Base-by-base conservation (phyloP, 768 basidiomycete genomes). In the Termitomyces sp. region DNA sequence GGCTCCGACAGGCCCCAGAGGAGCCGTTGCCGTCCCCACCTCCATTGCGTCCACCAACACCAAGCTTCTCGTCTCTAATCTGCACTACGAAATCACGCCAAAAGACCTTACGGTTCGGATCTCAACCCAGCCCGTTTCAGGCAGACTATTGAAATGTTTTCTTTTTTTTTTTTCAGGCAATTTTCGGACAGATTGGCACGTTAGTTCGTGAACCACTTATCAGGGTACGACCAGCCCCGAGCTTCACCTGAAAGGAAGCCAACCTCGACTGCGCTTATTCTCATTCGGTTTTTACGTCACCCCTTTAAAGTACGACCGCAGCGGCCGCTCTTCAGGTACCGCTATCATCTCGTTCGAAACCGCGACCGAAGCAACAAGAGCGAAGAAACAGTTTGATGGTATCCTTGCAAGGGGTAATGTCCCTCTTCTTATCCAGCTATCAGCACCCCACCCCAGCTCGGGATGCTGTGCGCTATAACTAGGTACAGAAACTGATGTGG, bases 141-240 rank as follows among this genome's bases (percentile, higher is more conserved):
- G n/a, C n/a, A 43, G 28, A 43, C 47, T 47, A 16, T 53, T 30
- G 22, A 46, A 18, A 1, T 35, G 35, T 26, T 7, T 44, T 6
- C 7, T 30, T 55, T 56, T 55, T 4, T 44, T 1, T 30, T 30
- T 55, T 56, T 54, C 65, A 95, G 92, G 80, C 82, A 73, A 92
- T 95, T 65, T 96, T 95, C 80, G 90, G 92, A 67, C 85, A 90
- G 71, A 87, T 92, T 73, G 93, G 93, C 78, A 92, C 90, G 77
- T 85, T 96, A 73, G 82, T 92, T 69, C 87, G 92, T 74, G 92
- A 94, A 80, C 93, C 93, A 76, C 76, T 85, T 73, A 93, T 96
- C 74, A 92, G 90, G 88, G 93, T 96, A 94, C 88, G 94, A 81
- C 80, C 73, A 76, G 79, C 81, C 82, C 78, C 75, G 71, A 79